Percentiles rank a stretch among this genome's conserved stretches.
These are phyloP conservation scores for Calycina herbarum DNA, from an alignment of 2,329 filamentous ascomycete genomes.

Conservation along the genomic window DNA sequence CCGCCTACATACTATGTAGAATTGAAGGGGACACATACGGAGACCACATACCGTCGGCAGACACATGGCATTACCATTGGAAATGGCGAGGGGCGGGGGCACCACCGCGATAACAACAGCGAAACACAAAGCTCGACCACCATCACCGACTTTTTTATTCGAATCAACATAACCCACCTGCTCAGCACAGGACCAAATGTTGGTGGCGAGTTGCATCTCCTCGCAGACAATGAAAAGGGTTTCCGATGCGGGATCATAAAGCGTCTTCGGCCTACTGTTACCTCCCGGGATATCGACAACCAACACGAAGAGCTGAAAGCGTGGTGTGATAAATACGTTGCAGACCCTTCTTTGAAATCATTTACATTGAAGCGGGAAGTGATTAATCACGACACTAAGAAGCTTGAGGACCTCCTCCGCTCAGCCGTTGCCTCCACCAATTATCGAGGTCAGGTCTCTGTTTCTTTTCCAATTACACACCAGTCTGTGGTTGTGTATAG, in stretches of 20 bases:
- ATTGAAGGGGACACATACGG: slow-evolving; percentile 37
- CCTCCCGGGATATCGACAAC: slow-evolving; percentile 22
- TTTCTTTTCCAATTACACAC: slow-evolving; percentile 61
- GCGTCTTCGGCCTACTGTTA: slow-evolving; percentile 47
- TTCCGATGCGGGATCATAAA: slow-evolving; percentile 63
- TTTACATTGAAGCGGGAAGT: slow-evolving; percentile 55
- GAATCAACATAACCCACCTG: slow-evolving; percentile 58
- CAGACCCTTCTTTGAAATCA: slow-evolving; percentile 57
- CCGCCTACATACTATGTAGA: slow-evolving; percentile 33
- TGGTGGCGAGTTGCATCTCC: slow-evolving; percentile 49
- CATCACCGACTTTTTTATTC: slow-evolving; percentile 60
- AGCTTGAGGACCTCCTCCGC: slow-evolving; percentile 52
- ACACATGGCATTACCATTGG: slow-evolving; percentile 4
- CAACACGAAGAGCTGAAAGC: slow-evolving; percentile 19
- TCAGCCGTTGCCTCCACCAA: slow-evolving; percentile 62
- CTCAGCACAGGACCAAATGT: slow-evolving; percentile 49
- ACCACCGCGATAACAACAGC: slow-evolving; percentile 7
- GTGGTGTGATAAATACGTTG: slow-evolving; percentile 70
- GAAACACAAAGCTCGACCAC: slow-evolving; percentile 48
- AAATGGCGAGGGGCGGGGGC: not conserved
- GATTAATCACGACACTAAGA: slow-evolving; percentile 59
- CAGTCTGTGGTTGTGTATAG: slow-evolving; percentile 63
- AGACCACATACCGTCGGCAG: slow-evolving; percentile 26
- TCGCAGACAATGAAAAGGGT: slow-evolving; percentile 58
- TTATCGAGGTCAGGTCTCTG: slow-evolving; percentile 61